Base-by-base conservation (phyloP, 345 rosid genomes). In the Corchorus olitorius region DNA sequence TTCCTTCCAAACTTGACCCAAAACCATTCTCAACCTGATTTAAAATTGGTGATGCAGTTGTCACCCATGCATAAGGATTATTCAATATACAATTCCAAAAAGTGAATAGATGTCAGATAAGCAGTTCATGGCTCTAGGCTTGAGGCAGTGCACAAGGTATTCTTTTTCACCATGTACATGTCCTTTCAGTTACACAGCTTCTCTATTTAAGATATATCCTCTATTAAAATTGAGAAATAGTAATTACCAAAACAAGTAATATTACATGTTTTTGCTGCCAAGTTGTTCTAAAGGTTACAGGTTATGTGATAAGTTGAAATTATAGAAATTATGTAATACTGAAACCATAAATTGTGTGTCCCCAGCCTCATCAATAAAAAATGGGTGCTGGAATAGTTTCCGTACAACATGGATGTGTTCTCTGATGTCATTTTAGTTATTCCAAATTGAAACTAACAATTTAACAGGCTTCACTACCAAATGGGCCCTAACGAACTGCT, bases 21-120 rank as follows among this genome's bases (percentile, higher is more conserved):
- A 34, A 58, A 52, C 60, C 76, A 79, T 79, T 75, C 80, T 83
- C 83, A 56, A 70, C 83, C 92, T 89, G 78, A 70, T 81, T 37
- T 37, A 58, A 27, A 75, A 75, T 65, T 20, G 43, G 37, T 48
- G 33, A 59, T 58, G 53, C 48, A 80, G 22, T 8, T 64, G 22
- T 50, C 63, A 34, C 2, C 61, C 13, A 16, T 54, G 61, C 27
- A 52, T 14, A 53, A 22, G 61, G 39, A 72, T 43, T 59, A 75
- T 34, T 5, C 4, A 33, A 34, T 14, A 46, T 66, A 55, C 56
- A 53, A 61, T 49, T 8, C 37, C 20, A 34, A 52, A 34, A 37
- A 75, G n/a, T 5, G 12, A 54, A 72, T 16, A 59, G 63, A 59
- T 59, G 2, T 60, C 11, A 12, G 17, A 60, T 39, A 60, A 60